Base-by-base conservation (phyloP, 495 filamentous ascomycete species). In the Cudoniella acicularis region DNA sequence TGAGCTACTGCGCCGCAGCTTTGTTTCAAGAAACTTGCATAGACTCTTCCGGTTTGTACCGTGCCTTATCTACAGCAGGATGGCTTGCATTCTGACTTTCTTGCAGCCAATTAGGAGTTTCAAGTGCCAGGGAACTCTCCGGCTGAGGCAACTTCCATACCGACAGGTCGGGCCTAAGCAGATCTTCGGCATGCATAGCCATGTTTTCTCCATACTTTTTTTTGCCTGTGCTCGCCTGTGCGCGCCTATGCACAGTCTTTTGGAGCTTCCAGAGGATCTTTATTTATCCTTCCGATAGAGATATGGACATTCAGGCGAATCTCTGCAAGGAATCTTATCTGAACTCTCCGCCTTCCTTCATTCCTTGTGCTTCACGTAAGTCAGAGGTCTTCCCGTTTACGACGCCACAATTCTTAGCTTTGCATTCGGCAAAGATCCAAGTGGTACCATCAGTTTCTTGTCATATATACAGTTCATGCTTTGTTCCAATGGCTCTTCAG, bases 401-500 rank as follows among this genome's bases (percentile, higher is more conserved):
- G 23, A 49, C 54, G 59, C 53, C 59, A 40, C 48, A 30, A 30
- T 57, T 57, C 30, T 25, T 42, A 48, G 30, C 42, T 27, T 6
- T 6, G n/a, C n/a, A 11, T 13, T 2, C 16, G 13, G 23, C 41
- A 22, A 20, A 1, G 43, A 17, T 21, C 49, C 30, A 54, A 36
- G 30, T 36, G 59, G 6, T 24, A 57, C 10, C 20, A 17, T 47
- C 22, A 18, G 46, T 51, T 56, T 48, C n/a, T 57, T 56, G 50
- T 57, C 51, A 30, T 62, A 62, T 62, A 62, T 62, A 62, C 27
- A 30, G 47, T 52, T 54, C 21, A 52, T 62, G 53, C 48, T 48
- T 50, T 57, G 49, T 51, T 40, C 47, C 56, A 41, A 48, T 52
- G 49, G 23, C 25, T 62, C 59, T 52, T 52, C 59, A 62, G 59